Evolutionary conservation across 225 moss, liverwort and hornwort genomes (phyloP).

Genomic region (Physcomitrium patens): DNA sequence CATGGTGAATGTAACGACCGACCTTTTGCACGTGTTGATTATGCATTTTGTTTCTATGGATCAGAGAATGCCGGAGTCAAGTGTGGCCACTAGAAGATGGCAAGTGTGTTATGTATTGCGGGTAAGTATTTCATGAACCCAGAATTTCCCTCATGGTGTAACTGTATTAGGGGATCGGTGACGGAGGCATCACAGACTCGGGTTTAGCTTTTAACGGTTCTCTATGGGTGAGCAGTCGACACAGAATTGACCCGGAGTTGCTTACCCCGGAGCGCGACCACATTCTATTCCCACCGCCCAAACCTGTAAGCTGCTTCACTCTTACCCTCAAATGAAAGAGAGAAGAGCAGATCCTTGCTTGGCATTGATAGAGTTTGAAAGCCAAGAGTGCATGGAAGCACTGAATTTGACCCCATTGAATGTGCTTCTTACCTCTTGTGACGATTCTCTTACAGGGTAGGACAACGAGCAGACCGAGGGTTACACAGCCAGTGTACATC

Average conservation of each 20-base stretch:
- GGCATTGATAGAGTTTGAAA: too few relatives aligned
- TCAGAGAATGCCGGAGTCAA: slow-evolving; percentile 38
- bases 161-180: too few relatives aligned
- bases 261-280: slow-evolving; percentile 52
- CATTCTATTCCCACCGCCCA: slow-evolving; percentile 40
- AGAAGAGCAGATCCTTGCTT: too few relatives aligned
- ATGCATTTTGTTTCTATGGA: slow-evolving; percentile 11
- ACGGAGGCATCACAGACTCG: too few relatives aligned
- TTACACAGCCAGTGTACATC: too few relatives aligned
- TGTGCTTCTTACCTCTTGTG: too few relatives aligned
- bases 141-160: slow-evolving; percentile 5
- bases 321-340: background rate
- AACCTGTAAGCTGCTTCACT: slow-evolving; percentile 18
- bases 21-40: background rate
- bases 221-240: slow-evolving; percentile 41
- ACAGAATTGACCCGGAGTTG: slow-evolving; percentile 43
- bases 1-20: background rate
- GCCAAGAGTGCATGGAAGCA: too few relatives aligned
- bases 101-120: slow-evolving; percentile 58
- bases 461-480: too few relatives aligned
- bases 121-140: slow-evolving; percentile 30
- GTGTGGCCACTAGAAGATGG: slow-evolving; percentile 40
- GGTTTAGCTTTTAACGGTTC: background rate
- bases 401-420: too few relatives aligned
- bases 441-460: too few relatives aligned